phyloP scores from a whole-genome alignment of 805 yeast genomes.

The Hanseniaspora pseudoguilliermondii region DNA sequence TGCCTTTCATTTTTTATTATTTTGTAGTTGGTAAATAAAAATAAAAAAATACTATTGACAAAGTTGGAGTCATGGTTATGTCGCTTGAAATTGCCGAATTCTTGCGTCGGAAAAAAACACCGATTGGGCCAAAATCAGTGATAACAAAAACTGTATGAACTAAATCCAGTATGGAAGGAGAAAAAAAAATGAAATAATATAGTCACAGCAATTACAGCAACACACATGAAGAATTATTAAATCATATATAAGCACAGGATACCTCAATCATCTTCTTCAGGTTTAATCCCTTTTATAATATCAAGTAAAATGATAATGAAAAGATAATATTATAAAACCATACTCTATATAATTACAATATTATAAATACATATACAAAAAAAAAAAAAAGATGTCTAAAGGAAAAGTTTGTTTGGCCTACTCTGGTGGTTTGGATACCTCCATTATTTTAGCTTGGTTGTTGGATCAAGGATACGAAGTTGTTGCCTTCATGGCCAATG shows the following conservation, averaged over 20 bases:
- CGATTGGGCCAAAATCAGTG: not conserved
- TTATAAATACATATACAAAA: not conserved
- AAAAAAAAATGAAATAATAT: not conserved
- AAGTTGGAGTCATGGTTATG: no score
- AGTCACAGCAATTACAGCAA: not conserved
- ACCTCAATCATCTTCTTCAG: no score
- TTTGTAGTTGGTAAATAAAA: no score
- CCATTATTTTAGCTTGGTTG: slow-evolving; percentile 95
- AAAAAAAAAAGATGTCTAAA: slow-evolving; percentile 53
- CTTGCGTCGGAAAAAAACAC: not conserved
- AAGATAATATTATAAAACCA: not conserved
- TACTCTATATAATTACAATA: not conserved
- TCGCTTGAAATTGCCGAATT: not conserved
- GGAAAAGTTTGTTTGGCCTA: slow-evolving; percentile 99
- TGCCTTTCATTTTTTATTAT: no score
- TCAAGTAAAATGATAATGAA: not conserved
- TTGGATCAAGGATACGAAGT: slow-evolving; percentile 97
- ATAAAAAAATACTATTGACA: no score
- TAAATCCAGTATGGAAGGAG: not conserved
- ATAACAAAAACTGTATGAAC: not conserved
- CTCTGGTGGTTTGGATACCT: slow-evolving; percentile 98
- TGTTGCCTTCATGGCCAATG: slow-evolving; percentile 94
- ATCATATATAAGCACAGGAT: no score
- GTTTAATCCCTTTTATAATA: no score
- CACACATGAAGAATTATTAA: not conserved